Conservation (phyloP, 2,329 filamentous ascomycete species). For the Ophiocordyceps camponoti-leonardi region DNA sequence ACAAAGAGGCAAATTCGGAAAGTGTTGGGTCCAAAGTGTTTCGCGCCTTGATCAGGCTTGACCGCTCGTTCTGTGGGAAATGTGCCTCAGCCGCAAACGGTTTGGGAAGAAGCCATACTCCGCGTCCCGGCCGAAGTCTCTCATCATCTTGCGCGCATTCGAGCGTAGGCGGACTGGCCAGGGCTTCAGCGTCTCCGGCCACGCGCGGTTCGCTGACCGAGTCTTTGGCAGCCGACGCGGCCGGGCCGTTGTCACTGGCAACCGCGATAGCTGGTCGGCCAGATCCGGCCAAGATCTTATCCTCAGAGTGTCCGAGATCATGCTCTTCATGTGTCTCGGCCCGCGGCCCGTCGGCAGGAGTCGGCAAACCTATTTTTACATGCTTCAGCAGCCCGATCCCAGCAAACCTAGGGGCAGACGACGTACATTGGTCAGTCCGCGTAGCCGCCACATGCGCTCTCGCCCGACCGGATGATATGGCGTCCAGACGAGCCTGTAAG, state of each 20-base stretch:
- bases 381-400: background rate
- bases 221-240: background rate
- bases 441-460: background rate
- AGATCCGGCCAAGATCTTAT: background rate
- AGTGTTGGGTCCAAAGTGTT: slow-evolving; percentile 8
- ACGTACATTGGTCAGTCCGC: background rate
- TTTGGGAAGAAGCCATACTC: slow-evolving; percentile 2
- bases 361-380: background rate
- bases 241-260: background rate
- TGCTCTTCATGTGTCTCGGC: background rate
- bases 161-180: background rate
- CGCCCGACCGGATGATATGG: background rate
- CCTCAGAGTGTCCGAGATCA: background rate
- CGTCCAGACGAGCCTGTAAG: slow-evolving; percentile 1
- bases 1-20: slow-evolving; percentile 11
- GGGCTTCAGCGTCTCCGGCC: background rate
- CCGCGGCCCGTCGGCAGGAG: background rate
- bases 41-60: slow-evolving; percentile 3
- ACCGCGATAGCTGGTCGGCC: background rate
- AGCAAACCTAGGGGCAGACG: background rate
- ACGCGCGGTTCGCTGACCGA: background rate
- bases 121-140: background rate
- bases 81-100: background rate
- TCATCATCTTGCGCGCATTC: background rate
- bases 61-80: slow-evolving; percentile 1